Evolutionary conservation across 352 stramenopile genomes (phyloP), one percentile per base, ranked within the genome.

Genomic region (Phytophthora citricola): DNA sequence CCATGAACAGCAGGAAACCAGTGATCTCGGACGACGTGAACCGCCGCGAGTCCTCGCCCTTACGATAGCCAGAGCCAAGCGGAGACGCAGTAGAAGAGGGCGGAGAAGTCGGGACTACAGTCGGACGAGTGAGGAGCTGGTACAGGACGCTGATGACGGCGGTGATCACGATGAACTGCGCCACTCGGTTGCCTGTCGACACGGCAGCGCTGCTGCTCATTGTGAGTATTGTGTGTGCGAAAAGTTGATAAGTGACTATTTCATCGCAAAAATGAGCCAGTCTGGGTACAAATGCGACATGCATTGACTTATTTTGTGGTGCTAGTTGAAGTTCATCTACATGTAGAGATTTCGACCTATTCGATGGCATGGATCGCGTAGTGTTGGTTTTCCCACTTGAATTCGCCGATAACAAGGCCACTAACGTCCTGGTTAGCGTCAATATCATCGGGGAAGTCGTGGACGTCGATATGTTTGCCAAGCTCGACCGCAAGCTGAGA

Each of bases 401-500:
- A 87, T 15, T 85, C 71, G 15, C 81, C 81, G 14, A 90, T 68
- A 15, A 78, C 41, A 0, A 74, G 20, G 0, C 8, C n/a, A 15
- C 44, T 50, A 0, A 63, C 56, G 24, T 69, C 39, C 12, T 70
- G 34, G 7, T 50, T 32, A 10, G 45, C 39, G 26, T 40, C 50
- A 22, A 51, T 1, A 10, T 64, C 54, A n/a, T 79, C 58, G 4
- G 63, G 59, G 7, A 78, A 60, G 27, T 86, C 71, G 36, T 73
- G 57, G 15, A 94, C 60, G 9, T 83, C 59, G 43, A 94, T 92
- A 31, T 69, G 66, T 26, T 82, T 79, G 32, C 71, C 76, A 2
- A 94, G 67, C 41, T 93, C 84, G 2, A 93, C 85, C 0, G 86
- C 86, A 20, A 94, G 63, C 54, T 94, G 86, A n/a, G 84, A 94